Base-by-base conservation (phyloP, 768 basidiomycete species). In the Floccularia luteovirens region DNA sequence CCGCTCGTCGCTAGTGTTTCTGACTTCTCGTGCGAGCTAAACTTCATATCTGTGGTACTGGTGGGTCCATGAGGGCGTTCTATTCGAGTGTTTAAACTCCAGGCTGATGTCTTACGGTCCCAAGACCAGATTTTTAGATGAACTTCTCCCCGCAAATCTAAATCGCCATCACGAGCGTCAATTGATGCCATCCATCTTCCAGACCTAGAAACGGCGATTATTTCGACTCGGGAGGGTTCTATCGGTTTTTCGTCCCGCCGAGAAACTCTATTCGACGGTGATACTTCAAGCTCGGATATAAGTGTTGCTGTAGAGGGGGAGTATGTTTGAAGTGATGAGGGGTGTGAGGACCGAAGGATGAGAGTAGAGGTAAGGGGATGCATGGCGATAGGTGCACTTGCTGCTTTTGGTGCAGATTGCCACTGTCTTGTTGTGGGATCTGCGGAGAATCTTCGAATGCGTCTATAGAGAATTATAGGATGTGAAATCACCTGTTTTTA, bases 51-150 rank as follows among this genome's bases (percentile, higher is more conserved):
- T 8, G 77, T 76, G 22, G 96, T 67, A 42, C 64, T 69, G 30
- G 64, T 59, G 24, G 64, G 52, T 21, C 85, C 87, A 59, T 98
- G 96, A 5, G 94, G 92, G 21, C 77, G 72, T 55, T 94, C 89
- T 44, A 96, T 76, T 38, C 91, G 79, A 11, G 92, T 93, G 58
- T 91, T 92, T 52, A 98, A 71, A 53, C 63, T 66, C 82, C 82
- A 89, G 34, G 61, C 70, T 35, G 68, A 66, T 42, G 67, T 62
- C 46, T 73, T 78, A 31, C 63, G 66, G 53, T 82, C 77, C 89
- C 91, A 94, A 41, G 63, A 66, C 94, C 96, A 99, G 24, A 97
- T 61, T 64, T 98, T 98, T 41, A 99, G 70, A 55, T 83, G 83
- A 22, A 82, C 68, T 60, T 83, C 90, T 20, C 65, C 65, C 46